Conservation (phyloP, 2,329 filamentous ascomycete species). For the Verticillium nubilum region DNA sequence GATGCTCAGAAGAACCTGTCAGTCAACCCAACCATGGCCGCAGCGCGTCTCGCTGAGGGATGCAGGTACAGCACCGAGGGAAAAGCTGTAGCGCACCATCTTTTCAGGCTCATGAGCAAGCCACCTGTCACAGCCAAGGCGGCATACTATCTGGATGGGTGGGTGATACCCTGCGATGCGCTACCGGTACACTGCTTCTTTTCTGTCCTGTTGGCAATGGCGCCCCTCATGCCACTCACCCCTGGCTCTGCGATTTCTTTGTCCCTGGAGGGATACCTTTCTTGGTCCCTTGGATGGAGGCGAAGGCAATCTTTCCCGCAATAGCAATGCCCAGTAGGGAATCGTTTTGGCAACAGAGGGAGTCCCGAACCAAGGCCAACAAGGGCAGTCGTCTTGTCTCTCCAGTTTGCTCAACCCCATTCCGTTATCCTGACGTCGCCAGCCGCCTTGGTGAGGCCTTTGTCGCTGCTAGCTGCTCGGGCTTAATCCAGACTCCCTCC, state of each 20-base stretch:
- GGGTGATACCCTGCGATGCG: not conserved
- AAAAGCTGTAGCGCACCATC: not conserved
- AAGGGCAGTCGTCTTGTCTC: not conserved
- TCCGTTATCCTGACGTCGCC: not conserved
- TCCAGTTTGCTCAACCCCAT: too few relatives aligned
- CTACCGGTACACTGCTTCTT: not conserved
- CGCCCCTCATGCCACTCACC: not conserved
- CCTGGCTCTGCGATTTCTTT: not conserved
- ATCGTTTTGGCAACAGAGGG: too few relatives aligned
- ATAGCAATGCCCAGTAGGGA: too few relatives aligned
- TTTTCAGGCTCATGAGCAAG: not conserved
- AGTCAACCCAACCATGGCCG: not conserved
- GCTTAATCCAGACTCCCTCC: not conserved
- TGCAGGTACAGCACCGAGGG: not conserved
- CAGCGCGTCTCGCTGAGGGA: not conserved
- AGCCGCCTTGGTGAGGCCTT: not conserved
- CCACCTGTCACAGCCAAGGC: not conserved
- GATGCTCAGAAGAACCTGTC: not conserved
- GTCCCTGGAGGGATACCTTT: not conserved
- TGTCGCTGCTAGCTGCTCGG: not conserved
- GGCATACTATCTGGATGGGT: not conserved
- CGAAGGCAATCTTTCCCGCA: not conserved
- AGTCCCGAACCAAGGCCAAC: not conserved
- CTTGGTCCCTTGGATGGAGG: not conserved
- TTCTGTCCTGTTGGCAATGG: not conserved